Evolutionary conservation across 2,329 filamentous ascomycete species (phyloP), one percentile per base, ranked within the genome.

Genomic region (Aspergillus tamarii): DNA sequence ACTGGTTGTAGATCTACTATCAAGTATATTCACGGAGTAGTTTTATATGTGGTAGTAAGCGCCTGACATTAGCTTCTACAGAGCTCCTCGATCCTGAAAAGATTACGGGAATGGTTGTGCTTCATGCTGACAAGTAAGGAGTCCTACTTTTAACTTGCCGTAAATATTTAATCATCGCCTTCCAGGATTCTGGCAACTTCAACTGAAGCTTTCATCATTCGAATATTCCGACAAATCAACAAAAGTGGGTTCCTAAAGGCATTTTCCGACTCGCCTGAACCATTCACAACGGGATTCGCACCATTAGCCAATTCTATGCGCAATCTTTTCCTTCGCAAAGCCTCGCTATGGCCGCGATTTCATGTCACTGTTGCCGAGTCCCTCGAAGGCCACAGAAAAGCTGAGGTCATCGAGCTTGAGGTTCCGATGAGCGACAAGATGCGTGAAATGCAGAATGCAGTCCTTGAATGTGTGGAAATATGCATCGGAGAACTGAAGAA

Each of bases 391-490:
- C 92, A 91, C 76, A 90, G 91, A 73, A 97, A 94, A 75, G 94
- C 95, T 5, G 95, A 99, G 78, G 95, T 99, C 53, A 96, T 99
- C 67, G 95, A 99, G 79, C 84, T 98, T 28, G 95, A 97, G 78
- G 91, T 99, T 6, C 90, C 92, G 32, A 98, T 99, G 94, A 97
- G 93, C 6, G 92, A 96, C 43, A 86, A 89, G 57, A 99, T 99
- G 95, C 87, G 87, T 64, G 89, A 93, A 48, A 97, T 99, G 46
- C 95, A 99, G 74, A 94, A 92, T 67, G 94, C 95, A 30, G 90
- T 98, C 64, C 87, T 99, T 78, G 94, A 98, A 75, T 99, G 95
- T 74, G 94, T 99, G 21, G 94, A 98, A 78, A 90, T 93, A 69
- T 97, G 93, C 74, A 95, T 99, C 68, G 88, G 91, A 61, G 95